Evolutionary conservation across 2,329 filamentous ascomycete species (phyloP).

Genomic region (Chlorencoelia australis): DNA sequence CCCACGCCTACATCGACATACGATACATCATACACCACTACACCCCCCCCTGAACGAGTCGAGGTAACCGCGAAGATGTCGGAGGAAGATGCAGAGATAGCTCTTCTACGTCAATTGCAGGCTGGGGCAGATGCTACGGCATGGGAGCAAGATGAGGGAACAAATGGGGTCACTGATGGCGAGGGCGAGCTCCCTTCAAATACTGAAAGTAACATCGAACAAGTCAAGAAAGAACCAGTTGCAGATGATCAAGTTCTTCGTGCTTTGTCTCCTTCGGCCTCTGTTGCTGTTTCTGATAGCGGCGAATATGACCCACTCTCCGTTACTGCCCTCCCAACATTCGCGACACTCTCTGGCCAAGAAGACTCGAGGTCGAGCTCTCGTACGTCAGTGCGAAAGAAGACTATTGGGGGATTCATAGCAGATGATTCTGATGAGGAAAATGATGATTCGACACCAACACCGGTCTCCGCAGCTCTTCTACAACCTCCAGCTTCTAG

Average conservation of each 20-base stretch:
- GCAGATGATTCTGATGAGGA: constrained; percentile 29
- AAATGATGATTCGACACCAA: constrained; percentile 21
- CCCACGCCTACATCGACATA: too few relatives aligned
- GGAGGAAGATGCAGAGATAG: constrained; percentile 29
- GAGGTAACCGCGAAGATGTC: constrained; percentile 24
- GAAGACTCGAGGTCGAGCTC: constrained; percentile 26
- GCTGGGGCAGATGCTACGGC: constrained; percentile 25
- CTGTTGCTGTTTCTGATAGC: constrained; percentile 23
- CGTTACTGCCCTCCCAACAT: constrained; percentile 22
- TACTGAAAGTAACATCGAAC: constrained; percentile 28
- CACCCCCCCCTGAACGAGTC: too few relatives aligned
- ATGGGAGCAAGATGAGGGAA: constrained; percentile 23
- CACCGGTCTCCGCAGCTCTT: constrained; percentile 14
- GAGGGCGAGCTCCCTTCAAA: constrained; percentile 26
- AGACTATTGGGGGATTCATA: constrained; percentile 27
- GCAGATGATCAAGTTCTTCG: constrained; percentile 29
- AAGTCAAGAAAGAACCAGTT: constrained; percentile 28
- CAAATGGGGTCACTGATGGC: too few relatives aligned
- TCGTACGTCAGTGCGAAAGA: constrained; percentile 24
- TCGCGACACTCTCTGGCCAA: constrained; percentile 19
- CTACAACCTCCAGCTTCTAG: constrained; percentile 19
- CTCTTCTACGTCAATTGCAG: constrained; percentile 29
- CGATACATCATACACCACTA: too few relatives aligned
- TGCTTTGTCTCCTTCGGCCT: constrained; percentile 27
- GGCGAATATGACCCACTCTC: constrained; percentile 27